Percentiles rank a stretch among this genome's conserved stretches.
Evolutionary conservation across 495 filamentous ascomycete genomes (phyloP).

Genomic region (Chaetomium fimeti): DNA sequence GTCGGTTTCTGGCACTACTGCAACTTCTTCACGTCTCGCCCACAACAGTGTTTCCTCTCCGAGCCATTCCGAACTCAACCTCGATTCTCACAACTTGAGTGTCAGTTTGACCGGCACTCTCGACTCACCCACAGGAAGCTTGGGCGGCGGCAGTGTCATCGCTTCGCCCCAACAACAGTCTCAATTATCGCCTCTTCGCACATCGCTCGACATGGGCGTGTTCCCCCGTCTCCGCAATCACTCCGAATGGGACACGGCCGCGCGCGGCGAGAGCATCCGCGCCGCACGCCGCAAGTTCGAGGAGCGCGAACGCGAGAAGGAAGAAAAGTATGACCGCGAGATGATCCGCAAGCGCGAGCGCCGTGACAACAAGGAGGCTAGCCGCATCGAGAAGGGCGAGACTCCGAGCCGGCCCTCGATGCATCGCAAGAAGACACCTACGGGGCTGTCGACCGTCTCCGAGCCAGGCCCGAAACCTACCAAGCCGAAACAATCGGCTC

Average conservation of each 20-base stretch:
- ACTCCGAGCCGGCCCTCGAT: conserved; percentile 33
- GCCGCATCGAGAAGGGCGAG: conserved; percentile 43
- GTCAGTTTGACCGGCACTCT: conserved; percentile 28
- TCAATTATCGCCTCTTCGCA: conserved; percentile 51
- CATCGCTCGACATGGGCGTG: conserved; percentile 48
- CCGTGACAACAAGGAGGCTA: conserved; percentile 47
- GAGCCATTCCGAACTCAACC: conserved; percentile 44
- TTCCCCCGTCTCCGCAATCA: conserved; percentile 54
- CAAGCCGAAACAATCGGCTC: not conserved
- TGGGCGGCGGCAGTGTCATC: conserved; percentile 16
- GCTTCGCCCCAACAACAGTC: conserved; percentile 13
- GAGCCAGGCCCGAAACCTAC: not conserved
- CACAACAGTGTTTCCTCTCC: conserved; percentile 36
- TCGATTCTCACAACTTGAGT: conserved; percentile 30
- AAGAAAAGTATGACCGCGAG: conserved; percentile 56
- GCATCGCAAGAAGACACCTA: conserved; percentile 42
- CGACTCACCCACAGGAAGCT: conserved; percentile 34
- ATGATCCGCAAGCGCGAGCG: conserved; percentile 53
- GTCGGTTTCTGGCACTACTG: conserved; percentile 29
- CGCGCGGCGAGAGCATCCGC: conserved; percentile 47
- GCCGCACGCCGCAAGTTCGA: conserved; percentile 54
- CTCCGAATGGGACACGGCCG: conserved; percentile 50
- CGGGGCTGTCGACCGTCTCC: conserved; percentile 27
- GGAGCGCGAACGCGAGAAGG: conserved; percentile 54
- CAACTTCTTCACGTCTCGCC: conserved; percentile 41